Evolutionary conservation across 148 eudicot genomes (phyloP).

Genomic region (Vaccinium myrtillus): DNA sequence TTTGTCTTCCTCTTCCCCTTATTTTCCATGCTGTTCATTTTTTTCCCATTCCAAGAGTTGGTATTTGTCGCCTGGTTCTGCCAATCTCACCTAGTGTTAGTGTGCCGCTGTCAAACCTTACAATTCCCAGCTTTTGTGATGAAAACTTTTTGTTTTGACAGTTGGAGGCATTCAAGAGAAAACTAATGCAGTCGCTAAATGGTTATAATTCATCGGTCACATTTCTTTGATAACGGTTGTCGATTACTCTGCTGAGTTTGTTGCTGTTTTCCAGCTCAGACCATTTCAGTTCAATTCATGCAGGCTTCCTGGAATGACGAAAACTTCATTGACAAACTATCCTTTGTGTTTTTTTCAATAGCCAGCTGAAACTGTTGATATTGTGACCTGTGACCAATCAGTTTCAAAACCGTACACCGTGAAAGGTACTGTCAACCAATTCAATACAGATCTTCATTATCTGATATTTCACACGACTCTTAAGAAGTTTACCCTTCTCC

Average conservation of each 20-base stretch:
- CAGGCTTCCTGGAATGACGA: background rate
- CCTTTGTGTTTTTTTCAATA: conserved; percentile 19
- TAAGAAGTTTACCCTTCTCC: background rate
- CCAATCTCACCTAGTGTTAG: background rate
- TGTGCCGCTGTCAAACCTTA: background rate
- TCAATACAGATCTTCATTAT: too few species aligned
- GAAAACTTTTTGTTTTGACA: conserved; percentile 34
- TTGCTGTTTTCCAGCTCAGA: background rate
- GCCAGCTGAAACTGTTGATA: conserved; percentile 79
- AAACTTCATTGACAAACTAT: background rate
- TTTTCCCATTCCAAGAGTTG: background rate
- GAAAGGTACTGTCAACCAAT: conserved; percentile 38
- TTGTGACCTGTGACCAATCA: conserved; percentile 83
- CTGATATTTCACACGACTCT: conserved; percentile 10
- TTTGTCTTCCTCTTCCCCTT: background rate
- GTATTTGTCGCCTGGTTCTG: conserved; percentile 13
- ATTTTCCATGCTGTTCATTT: background rate
- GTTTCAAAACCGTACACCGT: conserved; percentile 46
- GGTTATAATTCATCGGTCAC: conserved; percentile 73
- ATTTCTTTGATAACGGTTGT: conserved; percentile 7
- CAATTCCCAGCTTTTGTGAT: background rate
- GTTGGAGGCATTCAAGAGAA: conserved; percentile 94
- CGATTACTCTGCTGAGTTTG: background rate
- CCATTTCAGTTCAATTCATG: background rate
- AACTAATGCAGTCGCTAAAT: conserved; percentile 78